Evolutionary conservation across 1,284 basidiomycete species (phyloP).

Genomic region (Cryptococcus neoformans): DNA sequence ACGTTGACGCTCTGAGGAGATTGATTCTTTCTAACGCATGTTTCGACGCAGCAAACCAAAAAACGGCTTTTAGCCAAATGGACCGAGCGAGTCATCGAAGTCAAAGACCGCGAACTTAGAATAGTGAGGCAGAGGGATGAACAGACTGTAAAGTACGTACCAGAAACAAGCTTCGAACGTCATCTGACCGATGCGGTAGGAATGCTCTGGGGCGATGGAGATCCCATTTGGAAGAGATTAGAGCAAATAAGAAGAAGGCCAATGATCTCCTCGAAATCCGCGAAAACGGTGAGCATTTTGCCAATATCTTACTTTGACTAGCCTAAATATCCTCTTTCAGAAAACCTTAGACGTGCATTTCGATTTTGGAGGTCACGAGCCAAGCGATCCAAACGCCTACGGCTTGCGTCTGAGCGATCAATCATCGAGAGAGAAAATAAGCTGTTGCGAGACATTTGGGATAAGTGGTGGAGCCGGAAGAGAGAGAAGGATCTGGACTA

Average conservation of each 20-base stretch:
- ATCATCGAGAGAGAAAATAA: conserved; percentile 18
- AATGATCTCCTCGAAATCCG: conserved; percentile 11
- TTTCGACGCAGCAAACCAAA: conserved; percentile 6
- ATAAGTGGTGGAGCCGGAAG: conserved; percentile 27
- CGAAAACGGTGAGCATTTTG: conserved; percentile 7
- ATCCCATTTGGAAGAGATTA: neutral
- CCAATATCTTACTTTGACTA: neutral
- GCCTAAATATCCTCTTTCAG: conserved; percentile 9
- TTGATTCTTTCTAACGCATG: neutral
- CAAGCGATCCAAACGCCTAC: conserved; percentile 7
- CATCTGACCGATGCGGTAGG: neutral
- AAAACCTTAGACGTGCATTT: conserved; percentile 24
- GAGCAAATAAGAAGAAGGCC: conserved; percentile 6
- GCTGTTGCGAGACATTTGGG: conserved; percentile 20
- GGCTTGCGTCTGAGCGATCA: conserved; percentile 15
- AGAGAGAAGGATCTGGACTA: conserved; percentile 27
- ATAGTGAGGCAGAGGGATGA: conserved; percentile 19
- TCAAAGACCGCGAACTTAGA: conserved; percentile 41
- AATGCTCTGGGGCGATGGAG: conserved; percentile 3
- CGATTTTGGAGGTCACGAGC: conserved; percentile 20
- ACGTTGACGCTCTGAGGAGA: neutral
- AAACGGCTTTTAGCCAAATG: conserved; percentile 19
- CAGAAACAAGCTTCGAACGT: neutral
- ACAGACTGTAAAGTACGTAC: conserved; percentile 11
- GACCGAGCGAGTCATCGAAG: conserved; percentile 36